Evolutionary conservation across 2,329 filamentous ascomycete species (phyloP), one percentile per base, ranked within the genome.

Genomic region (Stagonosporopsis rhizophila): DNA sequence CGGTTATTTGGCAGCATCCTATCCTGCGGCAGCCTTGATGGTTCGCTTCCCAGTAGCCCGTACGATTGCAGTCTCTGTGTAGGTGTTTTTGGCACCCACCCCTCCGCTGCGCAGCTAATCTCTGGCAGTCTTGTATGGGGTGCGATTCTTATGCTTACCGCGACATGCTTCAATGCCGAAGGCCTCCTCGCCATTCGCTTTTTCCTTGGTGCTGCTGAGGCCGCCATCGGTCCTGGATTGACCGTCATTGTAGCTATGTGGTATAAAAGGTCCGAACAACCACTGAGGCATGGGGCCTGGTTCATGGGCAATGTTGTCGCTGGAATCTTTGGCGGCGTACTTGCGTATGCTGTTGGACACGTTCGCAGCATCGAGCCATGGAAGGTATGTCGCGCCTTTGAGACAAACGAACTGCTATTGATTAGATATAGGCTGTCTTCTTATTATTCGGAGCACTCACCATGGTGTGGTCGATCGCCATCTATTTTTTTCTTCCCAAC

Each of bases 181-280:
- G 78, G 79, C 0, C 70, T 85, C 11, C 76, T 82, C 12, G 74
- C 77, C 5, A 77, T 81, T 2, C 77, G 83, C 14, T 77, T 83
- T 15, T 67, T 85, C 2, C 74, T 85, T 1, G 83, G 83, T 15
- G 78, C 77, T 41, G 83, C 83, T 53, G 83, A 86, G 65, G 75
- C 59, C 25, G 47, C 50, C 3, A 56, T 64, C 15, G 54, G 45
- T 1, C 85, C 85, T 2, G 81, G 80, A 0, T 87, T 88, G 57
- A 86, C 88, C 80, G 72, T 88, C 2, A 84, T 88, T 30, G 87
- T 85, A 0, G 81, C 80, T 11, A 88, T 87, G 85, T 89, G 84
- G 81, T 85, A 87, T 61, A 87, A 85, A 0, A 78, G 85, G 11
- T 77, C 79, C 7, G 83, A 89, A 63, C 86, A 89, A 63, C 85